Base-by-base conservation (phyloP, 441 rosid species). In the Adansonia madagascariensis region DNA sequence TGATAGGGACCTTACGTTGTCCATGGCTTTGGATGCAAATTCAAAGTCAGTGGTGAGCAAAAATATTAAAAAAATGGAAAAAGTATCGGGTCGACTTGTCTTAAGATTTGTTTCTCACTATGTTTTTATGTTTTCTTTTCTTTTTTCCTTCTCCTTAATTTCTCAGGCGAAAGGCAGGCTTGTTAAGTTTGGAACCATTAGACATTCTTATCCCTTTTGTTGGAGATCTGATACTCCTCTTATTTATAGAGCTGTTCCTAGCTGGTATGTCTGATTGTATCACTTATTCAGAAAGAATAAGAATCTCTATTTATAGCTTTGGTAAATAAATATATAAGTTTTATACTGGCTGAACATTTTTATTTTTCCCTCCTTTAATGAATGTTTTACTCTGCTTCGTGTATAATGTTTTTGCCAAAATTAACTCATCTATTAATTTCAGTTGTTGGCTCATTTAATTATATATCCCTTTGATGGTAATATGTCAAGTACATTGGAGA, bases 181-280 rank as follows among this genome's bases (percentile, higher is more conserved):
- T 77, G 94, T 97, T 57, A 97, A 97, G 83, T 60, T 90, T 24
- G 98, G 99, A 85, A 95, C 85, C 84, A 85, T 71, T 76, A 91
- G 85, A 55, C 99, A 97, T 87, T 88, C 91, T 44, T 94, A 97
- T 83, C 98, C 98, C 72, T 90, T 86, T 77, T 97, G 99, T 84
- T 95, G 91, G 92, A 91, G 99, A 88, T 95, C 99, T 73, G 97
- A 93, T 71, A 93, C 98, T 14, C 98, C 99, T 77, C 98, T 97
- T 78, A 92, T 97, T 44, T 93, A 95, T 77, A 86, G 98, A 88
- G 99, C 99, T 75, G 97, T 97, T 81, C 98, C 99, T 8, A 95
- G 97, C 81, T 97, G 99, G 98, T 97, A 87, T 77, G 86, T 46
- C 74, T 75, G 43, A 35, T 72, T 31, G 18, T 22, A 6, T 47